Evolutionary conservation across 2,329 filamentous ascomycete species (phyloP), one percentile per base, ranked within the genome.

Genomic region (Pestalotiopsis fici): DNA sequence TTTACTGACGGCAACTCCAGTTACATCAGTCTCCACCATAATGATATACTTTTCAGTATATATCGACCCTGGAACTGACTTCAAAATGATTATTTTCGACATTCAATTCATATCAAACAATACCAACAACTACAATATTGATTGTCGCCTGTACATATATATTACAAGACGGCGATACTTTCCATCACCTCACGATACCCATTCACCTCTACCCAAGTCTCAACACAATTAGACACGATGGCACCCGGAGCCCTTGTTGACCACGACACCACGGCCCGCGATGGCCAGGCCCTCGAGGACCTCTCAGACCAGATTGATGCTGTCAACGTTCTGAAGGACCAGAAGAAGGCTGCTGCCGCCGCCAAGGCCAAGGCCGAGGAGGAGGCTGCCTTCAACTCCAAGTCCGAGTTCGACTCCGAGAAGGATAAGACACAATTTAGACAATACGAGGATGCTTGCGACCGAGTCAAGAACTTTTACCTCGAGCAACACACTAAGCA

Each of bases 381-480:
- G 65, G 47, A 65, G 55, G 56, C 37, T 2, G 59, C 56, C 54
- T 83, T 81, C 75, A 80, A 83, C 73, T 71, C 75, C 6, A 71
- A 84, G 68, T 91, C 91, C 68, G 83, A 90, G 71, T 94, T 94
- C 77, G 92, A 94, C 78, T 80, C 86, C 59, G 82, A 88, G 59
- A 95, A 95, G 79, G 91, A 95, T 85, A 95, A 95, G 84, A 86
- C 88, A 25, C 85, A 90, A 71, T 95, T 95, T 82, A 87, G 94
- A 39, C 91, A 96, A 77, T 97, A 95, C 81, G 90, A 94, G 74
- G 90, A 90, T 18, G 93, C 94, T 55, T 93, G 91, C 81, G 91
- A 94, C 81, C 88, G 93, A 63, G 93, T 97, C 78, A 94, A 94
- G 85, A 88, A 87, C 83, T 97, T 97, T 82, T 97, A 97, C 86